Percentiles rank a stretch among this genome's conserved stretches.
Evolutionary conservation across 2,329 filamentous ascomycete species (phyloP).

Genomic region (Alternaria tenuissima): DNA sequence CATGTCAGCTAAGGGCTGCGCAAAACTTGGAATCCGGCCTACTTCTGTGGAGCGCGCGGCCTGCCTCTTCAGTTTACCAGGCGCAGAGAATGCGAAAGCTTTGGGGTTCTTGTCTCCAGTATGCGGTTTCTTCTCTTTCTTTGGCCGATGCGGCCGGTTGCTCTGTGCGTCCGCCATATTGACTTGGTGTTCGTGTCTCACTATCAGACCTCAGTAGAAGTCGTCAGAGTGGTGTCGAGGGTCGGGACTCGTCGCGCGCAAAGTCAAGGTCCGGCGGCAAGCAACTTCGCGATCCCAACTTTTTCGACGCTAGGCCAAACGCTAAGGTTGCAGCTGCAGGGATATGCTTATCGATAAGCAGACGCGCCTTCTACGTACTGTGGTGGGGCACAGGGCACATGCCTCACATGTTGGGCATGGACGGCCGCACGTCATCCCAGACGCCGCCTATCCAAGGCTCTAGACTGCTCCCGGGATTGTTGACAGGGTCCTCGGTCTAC

Average conservation of each 20-base stretch:
- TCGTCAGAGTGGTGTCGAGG: conserved; percentile 1
- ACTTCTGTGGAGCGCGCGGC: conserved; percentile 77
- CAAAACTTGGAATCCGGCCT: conserved; percentile 27
- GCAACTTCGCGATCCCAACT: conserved; percentile 22
- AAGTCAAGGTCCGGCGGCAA: conserved; percentile 13
- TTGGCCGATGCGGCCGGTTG: conserved; percentile 84
- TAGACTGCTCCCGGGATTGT: conserved; percentile 10
- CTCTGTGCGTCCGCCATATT: conserved; percentile 70
- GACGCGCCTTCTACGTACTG: conserved; percentile 5
- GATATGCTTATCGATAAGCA: conserved; percentile 47
- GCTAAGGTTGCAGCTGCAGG: conserved; percentile 36
- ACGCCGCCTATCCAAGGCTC: conserved; percentile 38
- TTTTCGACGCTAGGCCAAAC: conserved; percentile 42
- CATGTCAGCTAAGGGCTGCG: conserved; percentile 12
- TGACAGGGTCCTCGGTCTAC: conserved; percentile 13
- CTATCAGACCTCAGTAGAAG: not conserved
- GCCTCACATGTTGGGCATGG: conserved; percentile 17
- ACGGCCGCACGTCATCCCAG: conserved; percentile 33
- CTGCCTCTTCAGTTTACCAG: conserved; percentile 79
- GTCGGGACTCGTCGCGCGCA: conserved; percentile 13
- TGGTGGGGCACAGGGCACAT: conserved; percentile 25
- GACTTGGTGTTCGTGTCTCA: not conserved
- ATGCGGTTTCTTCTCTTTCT: conserved; percentile 87
- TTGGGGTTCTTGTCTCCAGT: conserved; percentile 81
- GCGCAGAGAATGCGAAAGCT: conserved; percentile 84